phyloP scores from a whole-genome alignment of 768 basidiomycete genomes.

The Tephrocybe sp. region DNA sequence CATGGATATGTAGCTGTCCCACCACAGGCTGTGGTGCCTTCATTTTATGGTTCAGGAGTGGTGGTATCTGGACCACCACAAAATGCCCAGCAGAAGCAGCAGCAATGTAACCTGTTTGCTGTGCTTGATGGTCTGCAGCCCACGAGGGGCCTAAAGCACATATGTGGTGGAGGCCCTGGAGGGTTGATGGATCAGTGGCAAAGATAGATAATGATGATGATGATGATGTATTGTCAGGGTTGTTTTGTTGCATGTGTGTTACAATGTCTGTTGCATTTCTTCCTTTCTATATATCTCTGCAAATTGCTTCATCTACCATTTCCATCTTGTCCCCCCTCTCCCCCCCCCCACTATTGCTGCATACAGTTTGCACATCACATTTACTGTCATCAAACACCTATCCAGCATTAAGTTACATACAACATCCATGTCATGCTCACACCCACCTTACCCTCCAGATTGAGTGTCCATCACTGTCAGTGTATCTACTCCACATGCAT shows the following conservation, averaged over 20 bases:
- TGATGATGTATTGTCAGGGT: neutral
- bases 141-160: constrained; percentile 48
- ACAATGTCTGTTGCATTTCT: neutral
- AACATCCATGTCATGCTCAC: constrained; percentile 8
- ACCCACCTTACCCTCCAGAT: constrained; percentile 1
- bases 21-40: constrained; percentile 53
- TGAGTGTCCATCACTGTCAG: neutral
- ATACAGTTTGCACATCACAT: constrained; percentile 1
- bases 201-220: constrained; percentile 42
- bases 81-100: constrained; percentile 24
- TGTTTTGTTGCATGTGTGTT: neutral
- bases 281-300: constrained; percentile 1
- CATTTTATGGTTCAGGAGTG: constrained; percentile 71
- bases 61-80: constrained; percentile 46
- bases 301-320: constrained; percentile 7
- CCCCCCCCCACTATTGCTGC: no score
- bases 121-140: constrained; percentile 39
- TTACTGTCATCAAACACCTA: constrained; percentile 3
- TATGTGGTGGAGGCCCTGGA: constrained; percentile 44
- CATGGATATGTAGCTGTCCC: constrained; percentile 48
- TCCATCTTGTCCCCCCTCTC: constrained; percentile 4
- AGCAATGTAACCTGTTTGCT: constrained; percentile 44
- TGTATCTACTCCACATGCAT: neutral
- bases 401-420: neutral
- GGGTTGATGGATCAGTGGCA: constrained; percentile 67